Evolutionary conservation across 768 basidiomycete genomes (phyloP), one percentile per base, ranked within the genome.

Genomic region (Leccinum truebloodii): DNA sequence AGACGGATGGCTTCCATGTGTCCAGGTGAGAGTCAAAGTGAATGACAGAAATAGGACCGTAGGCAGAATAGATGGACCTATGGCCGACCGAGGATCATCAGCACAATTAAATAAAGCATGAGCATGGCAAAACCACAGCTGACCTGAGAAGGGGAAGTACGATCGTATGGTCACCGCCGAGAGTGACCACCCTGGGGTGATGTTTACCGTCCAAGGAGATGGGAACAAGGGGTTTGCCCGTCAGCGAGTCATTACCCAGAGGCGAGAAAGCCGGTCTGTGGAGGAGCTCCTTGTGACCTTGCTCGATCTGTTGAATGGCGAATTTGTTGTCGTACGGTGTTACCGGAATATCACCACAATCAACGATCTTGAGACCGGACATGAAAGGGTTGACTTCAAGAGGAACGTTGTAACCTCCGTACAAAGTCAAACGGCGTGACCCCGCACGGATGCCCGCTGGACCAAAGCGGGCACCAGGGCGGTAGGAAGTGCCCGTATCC

Each of bases 151-250:
- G 75, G 16, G 86, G 85, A 7, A 87, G 73, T 39, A 86, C 91
- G 62, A 94, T 91, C 9, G 92, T 92, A 70, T 94, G 93, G 69
- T 95, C 93, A 4, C 94, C 93, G 26, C 94, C 94, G 35, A 94
- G 83, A 22, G 92, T 90, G 61, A 95, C 81, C 57, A 95, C 77
- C 41, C 90, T 80, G 0, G 93, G 92, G 68, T 94, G 92, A 57
- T 84, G 78, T 69, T 83, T 85, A 12, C 89, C 90, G 61, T 94
- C 90, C 20, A 75, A 68, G 46, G 89, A 83, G 49, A 90, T 73
- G 20, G 89, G 85, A 14, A 75, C 69, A 20, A 89, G 80, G 30
- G 78, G 75, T 65, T 81, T 65, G 5, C 88, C 88, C 14, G 85
- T 87, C 54, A 81, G 55, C 0, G 83, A 77, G 65, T 90, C 86